phyloP scores from a whole-genome alignment of 2,329 filamentous ascomycete genomes.

The Fusarium goolgardi region DNA sequence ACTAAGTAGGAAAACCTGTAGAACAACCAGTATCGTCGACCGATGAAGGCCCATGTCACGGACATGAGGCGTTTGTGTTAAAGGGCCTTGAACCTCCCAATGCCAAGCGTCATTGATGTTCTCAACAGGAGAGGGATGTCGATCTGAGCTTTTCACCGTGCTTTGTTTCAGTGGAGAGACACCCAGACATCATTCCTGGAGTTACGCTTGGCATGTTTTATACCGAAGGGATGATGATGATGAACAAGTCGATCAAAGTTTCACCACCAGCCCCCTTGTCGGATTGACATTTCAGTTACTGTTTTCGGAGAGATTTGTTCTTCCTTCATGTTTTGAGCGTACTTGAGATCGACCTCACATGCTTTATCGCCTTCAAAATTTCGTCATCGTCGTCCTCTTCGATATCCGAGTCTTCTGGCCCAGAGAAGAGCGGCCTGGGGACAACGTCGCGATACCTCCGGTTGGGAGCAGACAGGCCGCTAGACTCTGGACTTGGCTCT shows the following conservation, averaged over 20 bases:
- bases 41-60: conserved; percentile 36
- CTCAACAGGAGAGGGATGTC: neutral
- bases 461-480: conserved; percentile 41
- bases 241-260: conserved; percentile 31
- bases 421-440: conserved; percentile 47
- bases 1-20: conserved; percentile 12
- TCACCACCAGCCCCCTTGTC: conserved; percentile 11
- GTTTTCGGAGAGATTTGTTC: neutral
- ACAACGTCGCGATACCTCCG: conserved; percentile 40
- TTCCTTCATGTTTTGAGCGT: conserved; percentile 44
- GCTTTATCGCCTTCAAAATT: conserved; percentile 47
- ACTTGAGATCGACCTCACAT: conserved; percentile 50
- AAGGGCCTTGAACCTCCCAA: neutral
- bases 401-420: conserved; percentile 38
- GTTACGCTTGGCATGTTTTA: conserved; percentile 10
- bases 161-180: conserved; percentile 14
- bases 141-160: conserved; percentile 6
- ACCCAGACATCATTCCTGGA: neutral
- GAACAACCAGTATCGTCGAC: conserved; percentile 36
- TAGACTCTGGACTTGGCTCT: conserved; percentile 28
- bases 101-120: neutral
- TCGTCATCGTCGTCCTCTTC: conserved; percentile 49
- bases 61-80: conserved; percentile 28
- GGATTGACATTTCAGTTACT: conserved; percentile 7
- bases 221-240: conserved; percentile 16